Percentiles rank a stretch among this genome's conserved stretches.
These are phyloP conservation scores for Hevea brasiliensis DNA, from an alignment of 345 rosid genomes.

Conservation along the genomic window DNA sequence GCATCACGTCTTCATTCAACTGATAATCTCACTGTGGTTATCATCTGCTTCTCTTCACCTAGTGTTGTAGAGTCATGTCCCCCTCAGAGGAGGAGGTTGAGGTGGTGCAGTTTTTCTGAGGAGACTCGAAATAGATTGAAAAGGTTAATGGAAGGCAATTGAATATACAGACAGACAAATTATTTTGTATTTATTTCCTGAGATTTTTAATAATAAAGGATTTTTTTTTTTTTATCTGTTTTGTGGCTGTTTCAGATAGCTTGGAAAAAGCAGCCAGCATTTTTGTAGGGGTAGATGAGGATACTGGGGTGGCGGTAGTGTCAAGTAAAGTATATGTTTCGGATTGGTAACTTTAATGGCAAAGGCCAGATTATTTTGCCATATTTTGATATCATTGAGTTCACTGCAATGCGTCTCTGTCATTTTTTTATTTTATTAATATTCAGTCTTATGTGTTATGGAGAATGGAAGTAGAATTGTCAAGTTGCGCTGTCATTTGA, in stretches of 20 bases:
- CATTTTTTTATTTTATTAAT: too few relatives aligned
- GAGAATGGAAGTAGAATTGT: too few relatives aligned
- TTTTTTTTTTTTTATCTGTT: slow-evolving; percentile 35
- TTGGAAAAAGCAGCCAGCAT: slow-evolving; percentile 41
- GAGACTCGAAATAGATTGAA: slow-evolving; percentile 53
- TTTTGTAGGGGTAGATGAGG: slow-evolving; percentile 43
- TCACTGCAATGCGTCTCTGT: background rate
- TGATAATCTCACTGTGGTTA: slow-evolving; percentile 56
- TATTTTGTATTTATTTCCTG: slow-evolving; percentile 18
- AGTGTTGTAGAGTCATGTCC: slow-evolving; percentile 35
- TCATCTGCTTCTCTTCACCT: slow-evolving; percentile 46
- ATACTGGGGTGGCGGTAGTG: background rate
- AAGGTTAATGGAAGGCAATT: slow-evolving; percentile 59
- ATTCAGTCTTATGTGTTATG: too few relatives aligned
- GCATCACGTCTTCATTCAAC: slow-evolving; percentile 52
- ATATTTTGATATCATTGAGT: background rate
- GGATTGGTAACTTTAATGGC: background rate
- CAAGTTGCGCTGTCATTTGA: too few relatives aligned
- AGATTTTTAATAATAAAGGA: slow-evolving; percentile 8
- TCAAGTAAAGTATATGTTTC: slow-evolving; percentile 1
- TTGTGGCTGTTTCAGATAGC: slow-evolving; percentile 49
- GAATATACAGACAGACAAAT: slow-evolving; percentile 34
- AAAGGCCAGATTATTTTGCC: background rate
- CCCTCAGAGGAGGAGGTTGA: slow-evolving; percentile 46
- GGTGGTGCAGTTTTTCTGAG: slow-evolving; percentile 46